Conservation (phyloP, 176 grass and related monocot species). For the Areca catechu region DNA sequence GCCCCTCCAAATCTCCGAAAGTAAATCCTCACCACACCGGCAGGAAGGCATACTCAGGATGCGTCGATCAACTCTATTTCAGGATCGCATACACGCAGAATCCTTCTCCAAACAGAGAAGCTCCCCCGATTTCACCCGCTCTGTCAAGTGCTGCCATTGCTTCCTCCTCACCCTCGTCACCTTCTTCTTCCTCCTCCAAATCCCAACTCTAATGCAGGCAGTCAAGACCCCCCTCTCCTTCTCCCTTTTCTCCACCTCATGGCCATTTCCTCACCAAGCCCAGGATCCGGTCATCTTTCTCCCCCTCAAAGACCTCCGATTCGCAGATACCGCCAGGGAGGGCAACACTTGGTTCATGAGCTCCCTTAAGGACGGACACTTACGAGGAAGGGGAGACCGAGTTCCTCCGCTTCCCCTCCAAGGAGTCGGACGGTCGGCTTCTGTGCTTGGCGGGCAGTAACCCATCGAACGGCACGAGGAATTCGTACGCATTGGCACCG, state of each 20-base stretch:
- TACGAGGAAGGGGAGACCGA: constrained; percentile 3
- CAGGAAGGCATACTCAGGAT: too few relatives aligned
- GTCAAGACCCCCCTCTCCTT: neutral
- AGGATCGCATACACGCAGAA: too few relatives aligned
- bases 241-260: neutral
- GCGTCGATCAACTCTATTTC: too few relatives aligned
- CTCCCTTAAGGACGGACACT: constrained; percentile 10
- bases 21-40: too few relatives aligned
- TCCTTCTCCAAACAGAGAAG: neutral
- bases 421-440: neutral
- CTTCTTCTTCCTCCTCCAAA: constrained; percentile 1
- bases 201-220: neutral
- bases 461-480: neutral
- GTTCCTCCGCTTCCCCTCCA: constrained; percentile 9
- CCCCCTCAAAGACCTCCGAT: constrained; percentile 8
- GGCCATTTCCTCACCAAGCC: too few relatives aligned
- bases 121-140: neutral
- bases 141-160: neutral
- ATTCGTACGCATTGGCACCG: neutral
- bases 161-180: neutral
- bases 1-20: too few relatives aligned
- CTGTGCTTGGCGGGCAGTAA: neutral
- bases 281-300: neutral
- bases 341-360: constrained; percentile 22
- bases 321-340: neutral